Evolutionary conservation across 2,329 filamentous ascomycete genomes (phyloP), one percentile per base, ranked within the genome.

Genomic region (Grosmannia clavigera): DNA sequence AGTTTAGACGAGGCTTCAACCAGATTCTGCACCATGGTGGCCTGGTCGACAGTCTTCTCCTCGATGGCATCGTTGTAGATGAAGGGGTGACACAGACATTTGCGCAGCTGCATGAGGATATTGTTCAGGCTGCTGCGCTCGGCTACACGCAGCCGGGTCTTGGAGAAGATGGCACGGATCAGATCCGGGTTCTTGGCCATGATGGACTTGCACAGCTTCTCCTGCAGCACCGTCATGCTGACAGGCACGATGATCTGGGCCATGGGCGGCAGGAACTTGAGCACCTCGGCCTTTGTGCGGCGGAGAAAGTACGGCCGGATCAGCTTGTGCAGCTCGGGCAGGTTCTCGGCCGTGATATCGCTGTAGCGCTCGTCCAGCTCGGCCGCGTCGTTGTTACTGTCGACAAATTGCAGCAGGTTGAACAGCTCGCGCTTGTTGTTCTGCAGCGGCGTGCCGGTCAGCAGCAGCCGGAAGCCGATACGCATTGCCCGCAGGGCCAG

Each of bases 381-480:
- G 40, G 82, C 82, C 0, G 94, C 92, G 66, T 91, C 81, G 55
- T 78, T 75, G 0, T 75, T 77, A 7, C 84, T 80, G 68, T 99
- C 91, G 52, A 96, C 81, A 71, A 99, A 99, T 65, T 97, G 92
- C 4, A 99, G 75, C n/a, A 99, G 78, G 68, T 96, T 99, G 76
- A 97, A 97, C 0, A 99, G 77, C 71, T 99, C 94, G 55, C 91
- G 82, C 65, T 90, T 89, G 70, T 96, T 97, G 73, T 99, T 99
- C 67, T 99, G 94, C 14, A 99, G 75, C 0, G 94, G 94, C 0
- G 94, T 99, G 2, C 85, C 91, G 72, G 92, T 97, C 40, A 99
- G 78, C 1, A 99, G 80, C 48, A 96, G 79, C 58, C 90, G 86
- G 73, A 94, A 96, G 0, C 88, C 88, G 35, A 92, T 84, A 57